Base-by-base conservation (phyloP, 1,139 yeast species). In the Sugiyamaella novakii region DNA sequence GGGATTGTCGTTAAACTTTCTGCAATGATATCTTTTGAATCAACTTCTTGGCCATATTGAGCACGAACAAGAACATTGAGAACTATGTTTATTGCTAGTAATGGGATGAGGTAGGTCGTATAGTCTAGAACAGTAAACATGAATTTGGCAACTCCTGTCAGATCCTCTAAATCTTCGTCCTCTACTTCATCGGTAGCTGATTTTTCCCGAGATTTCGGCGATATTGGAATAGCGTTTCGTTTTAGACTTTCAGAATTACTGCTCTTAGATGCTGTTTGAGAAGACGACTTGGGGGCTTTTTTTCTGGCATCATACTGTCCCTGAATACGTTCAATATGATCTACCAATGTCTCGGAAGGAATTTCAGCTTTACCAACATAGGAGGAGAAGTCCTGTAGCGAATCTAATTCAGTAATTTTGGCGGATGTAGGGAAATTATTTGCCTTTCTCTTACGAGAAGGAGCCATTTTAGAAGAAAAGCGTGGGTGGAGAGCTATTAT, bases 51-150 rank as follows among this genome's bases (percentile, higher is more conserved):
- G 7, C 59, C 61, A 47, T 67, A 67, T 47, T 67, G 71, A 38
- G 59, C 52, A 12, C 66, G 61, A 5, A 67, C 70, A 8, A 67
- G 57, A n/a, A 66, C 54, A 45, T 67, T 69, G 31, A 67, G 55
- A 8, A 62, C 63, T 14, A 65, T 49, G 51, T 67, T 66, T 7
- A 66, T 68, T 11, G 67, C 59, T 19, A 66, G 54, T 40, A 67
- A 50, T 4, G 71, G 71, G 27, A 67, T 59, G 39, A 67, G 45
- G 38, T 62, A 62, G 50, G 60, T 59, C 21, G 65, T 53, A 50
- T 63, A 59, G 53, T 67, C 71, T 18, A 67, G 59, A 3, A 55
- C 34, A 12, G 52, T 52, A 53, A 67, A 64, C 59, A 65, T 53
- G 49, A 56, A 38, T 44, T 52, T 48, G n/a, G 62, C 68, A 8